These are phyloP conservation scores for Fragilaria radians DNA, from an alignment of 108 stramenopile genomes.

Conservation along the genomic window DNA sequence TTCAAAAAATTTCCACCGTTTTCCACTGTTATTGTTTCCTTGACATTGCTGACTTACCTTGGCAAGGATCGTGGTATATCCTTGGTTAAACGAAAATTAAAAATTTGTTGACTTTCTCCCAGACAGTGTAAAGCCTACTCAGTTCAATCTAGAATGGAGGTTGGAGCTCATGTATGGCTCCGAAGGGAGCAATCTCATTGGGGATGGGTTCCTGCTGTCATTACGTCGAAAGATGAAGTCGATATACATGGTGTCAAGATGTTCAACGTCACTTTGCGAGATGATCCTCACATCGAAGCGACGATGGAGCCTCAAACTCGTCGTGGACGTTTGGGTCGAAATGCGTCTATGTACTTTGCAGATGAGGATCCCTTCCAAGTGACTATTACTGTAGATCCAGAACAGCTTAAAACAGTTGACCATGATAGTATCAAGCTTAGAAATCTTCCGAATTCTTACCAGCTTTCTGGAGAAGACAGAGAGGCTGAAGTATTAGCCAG, in stretches of 20 bases:
- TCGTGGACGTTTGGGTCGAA: conserved; percentile 8
- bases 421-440: conserved; percentile 75
- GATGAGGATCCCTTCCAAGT: conserved; percentile 48
- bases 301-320: conserved; percentile 9
- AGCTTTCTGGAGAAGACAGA: conserved; percentile 41
- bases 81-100: no score
- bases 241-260: conserved; percentile 42
- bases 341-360: conserved; percentile 31
- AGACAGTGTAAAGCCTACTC: not conserved
- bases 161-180: conserved; percentile 80
- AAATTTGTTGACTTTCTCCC: no score
- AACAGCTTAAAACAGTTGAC: conserved; percentile 61
- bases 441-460: conserved; percentile 49
- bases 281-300: conserved; percentile 35
- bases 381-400: conserved; percentile 50
- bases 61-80: no score
- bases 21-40: no score
- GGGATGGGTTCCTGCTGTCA: conserved; percentile 87
- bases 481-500: conserved; percentile 42
- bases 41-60: no score
- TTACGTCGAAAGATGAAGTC: conserved; percentile 58
- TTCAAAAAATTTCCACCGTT: no score
- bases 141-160: conserved; percentile 49
- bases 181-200: conserved; percentile 68
- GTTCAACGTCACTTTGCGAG: conserved; percentile 45